Conservation (phyloP, 2,329 filamentous ascomycete genomes). For the Paraconiothyrium brasiliense region DNA sequence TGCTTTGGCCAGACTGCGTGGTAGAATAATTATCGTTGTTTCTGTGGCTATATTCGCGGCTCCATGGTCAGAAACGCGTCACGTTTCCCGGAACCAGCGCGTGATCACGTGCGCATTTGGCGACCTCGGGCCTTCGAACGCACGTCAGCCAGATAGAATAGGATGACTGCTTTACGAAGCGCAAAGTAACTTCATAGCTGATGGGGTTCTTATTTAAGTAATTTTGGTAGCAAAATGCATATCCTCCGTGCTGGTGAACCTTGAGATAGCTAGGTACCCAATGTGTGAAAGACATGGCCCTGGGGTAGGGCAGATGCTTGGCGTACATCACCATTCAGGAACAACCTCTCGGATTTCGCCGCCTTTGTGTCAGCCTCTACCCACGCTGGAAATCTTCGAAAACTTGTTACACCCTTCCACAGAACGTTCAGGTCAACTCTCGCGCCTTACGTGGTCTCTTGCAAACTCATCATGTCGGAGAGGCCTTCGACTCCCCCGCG, state of each 20-base stretch:
- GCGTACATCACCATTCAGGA: slow-evolving; percentile 43
- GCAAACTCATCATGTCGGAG: slow-evolving; percentile 42
- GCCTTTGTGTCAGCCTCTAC: neutral
- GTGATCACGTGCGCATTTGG: neutral
- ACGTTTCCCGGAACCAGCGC: neutral
- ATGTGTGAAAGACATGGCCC: slow-evolving; percentile 15
- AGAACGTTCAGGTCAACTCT: neutral
- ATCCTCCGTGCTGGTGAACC: too few relatives aligned
- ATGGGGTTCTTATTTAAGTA: too few relatives aligned
- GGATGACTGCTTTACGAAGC: neutral
- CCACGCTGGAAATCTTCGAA: neutral
- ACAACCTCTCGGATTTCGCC: slow-evolving; percentile 22
- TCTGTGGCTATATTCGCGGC: too few relatives aligned
- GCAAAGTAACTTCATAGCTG: neutral
- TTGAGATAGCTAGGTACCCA: too few relatives aligned
- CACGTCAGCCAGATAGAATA: neutral
- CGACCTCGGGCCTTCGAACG: too few relatives aligned
- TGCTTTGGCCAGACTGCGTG: too few relatives aligned
- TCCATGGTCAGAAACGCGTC: too few relatives aligned
- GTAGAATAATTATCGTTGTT: too few relatives aligned
- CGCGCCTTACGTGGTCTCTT: neutral
- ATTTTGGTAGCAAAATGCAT: too few relatives aligned
- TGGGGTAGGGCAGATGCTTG: slow-evolving; percentile 30
- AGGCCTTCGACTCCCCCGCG: slow-evolving; percentile 60
- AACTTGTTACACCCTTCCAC: neutral